Evolutionary conservation across 306 rosid genomes (phyloP).

Genomic region (Trifolium subterraneum): DNA sequence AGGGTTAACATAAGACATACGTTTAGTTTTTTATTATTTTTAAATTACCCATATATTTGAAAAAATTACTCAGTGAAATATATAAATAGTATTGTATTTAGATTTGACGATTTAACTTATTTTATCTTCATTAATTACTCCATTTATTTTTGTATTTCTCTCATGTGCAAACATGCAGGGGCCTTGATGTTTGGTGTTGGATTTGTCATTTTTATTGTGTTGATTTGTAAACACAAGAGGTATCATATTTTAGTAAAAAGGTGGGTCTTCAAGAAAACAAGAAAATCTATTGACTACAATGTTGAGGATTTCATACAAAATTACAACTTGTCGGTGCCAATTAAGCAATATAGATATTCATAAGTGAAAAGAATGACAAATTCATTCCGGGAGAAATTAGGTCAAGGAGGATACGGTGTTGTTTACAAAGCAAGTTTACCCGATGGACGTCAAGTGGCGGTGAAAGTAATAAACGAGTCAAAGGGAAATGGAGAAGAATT

Average conservation of each 20-base stretch:
- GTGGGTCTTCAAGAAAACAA: background rate
- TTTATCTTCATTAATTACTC: too few relatives aligned
- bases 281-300: background rate
- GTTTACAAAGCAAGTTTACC: background rate
- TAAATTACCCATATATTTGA: too few relatives aligned
- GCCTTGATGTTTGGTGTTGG: background rate
- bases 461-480: background rate
- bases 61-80: too few relatives aligned
- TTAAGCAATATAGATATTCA: background rate
- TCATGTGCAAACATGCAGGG: background rate
- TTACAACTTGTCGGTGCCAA: background rate
- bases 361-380: constrained; percentile 8
- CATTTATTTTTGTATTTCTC: too few relatives aligned
- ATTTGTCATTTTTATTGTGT: background rate
- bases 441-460: background rate
- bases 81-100: too few relatives aligned
- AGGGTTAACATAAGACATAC: too few relatives aligned
- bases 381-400: background rate
- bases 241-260: too few relatives aligned
- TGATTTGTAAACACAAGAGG: background rate
- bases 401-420: background rate
- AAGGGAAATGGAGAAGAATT: background rate
- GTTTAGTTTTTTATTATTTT: too few relatives aligned
- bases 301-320: background rate
- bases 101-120: too few relatives aligned